Conservation (phyloP, 331 rosid species). For the Saraca asoca region DNA sequence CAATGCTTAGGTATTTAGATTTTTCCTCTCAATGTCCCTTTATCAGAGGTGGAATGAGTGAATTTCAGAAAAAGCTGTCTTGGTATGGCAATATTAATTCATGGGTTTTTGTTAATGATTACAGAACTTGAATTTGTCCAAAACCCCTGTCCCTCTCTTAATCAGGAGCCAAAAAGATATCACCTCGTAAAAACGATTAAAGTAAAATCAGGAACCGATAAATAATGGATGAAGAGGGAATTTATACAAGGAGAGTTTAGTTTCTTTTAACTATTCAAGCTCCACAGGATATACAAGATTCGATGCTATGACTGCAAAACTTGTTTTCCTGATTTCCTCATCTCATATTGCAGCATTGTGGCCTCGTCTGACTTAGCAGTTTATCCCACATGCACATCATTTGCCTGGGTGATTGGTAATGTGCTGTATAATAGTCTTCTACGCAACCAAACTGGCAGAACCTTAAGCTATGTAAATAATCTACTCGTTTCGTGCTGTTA, state of each 20-base stretch:
- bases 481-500: slow-evolving; percentile 60
- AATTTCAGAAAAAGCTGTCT: too few relatives aligned
- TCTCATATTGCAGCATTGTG: slow-evolving; percentile 86
- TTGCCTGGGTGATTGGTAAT: slow-evolving; percentile 93
- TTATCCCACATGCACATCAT: slow-evolving; percentile 80
- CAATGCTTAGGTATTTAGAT: too few relatives aligned
- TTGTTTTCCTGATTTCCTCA: slow-evolving; percentile 28
- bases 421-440: slow-evolving; percentile 72
- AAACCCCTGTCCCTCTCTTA: too few relatives aligned
- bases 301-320: slow-evolving; percentile 63
- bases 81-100: too few relatives aligned
- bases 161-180: not conserved
- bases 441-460: slow-evolving; percentile 88
- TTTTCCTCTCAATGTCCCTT: too few relatives aligned
- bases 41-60: too few relatives aligned
- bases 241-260: slow-evolving; percentile 46
- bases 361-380: slow-evolving; percentile 45
- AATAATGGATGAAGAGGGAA: slow-evolving; percentile 39
- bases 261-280: slow-evolving; percentile 34
- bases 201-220: not conserved
- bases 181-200: not conserved
- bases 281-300: slow-evolving; percentile 48
- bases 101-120: too few relatives aligned
- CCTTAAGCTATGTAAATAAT: slow-evolving; percentile 62
- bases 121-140: too few relatives aligned